These are phyloP conservation scores for Cotoneaster glaucophyllus DNA, from an alignment of 306 rosid genomes.

Conservation along the genomic window DNA sequence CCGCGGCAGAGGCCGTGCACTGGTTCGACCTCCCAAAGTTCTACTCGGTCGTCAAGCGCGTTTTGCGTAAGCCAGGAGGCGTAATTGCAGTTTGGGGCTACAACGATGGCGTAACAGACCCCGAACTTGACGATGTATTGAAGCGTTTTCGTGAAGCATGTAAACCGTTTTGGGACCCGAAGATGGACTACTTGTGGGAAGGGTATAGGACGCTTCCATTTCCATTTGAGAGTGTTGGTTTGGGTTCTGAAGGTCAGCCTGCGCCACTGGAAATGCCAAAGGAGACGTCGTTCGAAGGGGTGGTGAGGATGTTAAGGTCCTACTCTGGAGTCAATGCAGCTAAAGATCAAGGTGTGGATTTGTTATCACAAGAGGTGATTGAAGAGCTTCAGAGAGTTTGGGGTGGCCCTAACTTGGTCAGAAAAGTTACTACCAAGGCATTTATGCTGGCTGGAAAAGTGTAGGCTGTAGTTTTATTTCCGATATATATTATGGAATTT, in stretches of 20 bases:
- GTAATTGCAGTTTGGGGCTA: conserved; percentile 22
- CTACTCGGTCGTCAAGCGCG: conserved; percentile 7
- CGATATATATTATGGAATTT: too few species aligned
- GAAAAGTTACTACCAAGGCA: conserved; percentile 11
- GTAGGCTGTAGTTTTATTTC: background rate
- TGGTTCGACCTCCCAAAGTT: conserved; percentile 27
- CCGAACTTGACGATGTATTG: conserved; percentile 3
- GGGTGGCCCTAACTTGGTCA: conserved; percentile 15
- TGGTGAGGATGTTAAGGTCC: conserved; percentile 13
- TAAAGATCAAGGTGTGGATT: conserved; percentile 24
- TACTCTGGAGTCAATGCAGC: conserved; percentile 17
- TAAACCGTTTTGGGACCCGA: conserved; percentile 6
- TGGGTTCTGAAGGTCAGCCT: conserved; percentile 31
- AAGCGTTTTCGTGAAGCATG: background rate
- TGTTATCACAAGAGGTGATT: conserved; percentile 9
- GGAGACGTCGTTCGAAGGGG: conserved; percentile 1
- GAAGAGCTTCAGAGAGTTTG: conserved; percentile 19
- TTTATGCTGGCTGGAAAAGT: conserved; percentile 29
- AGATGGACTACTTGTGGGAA: background rate
- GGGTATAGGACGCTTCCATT: conserved; percentile 31
- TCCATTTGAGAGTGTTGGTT: conserved; percentile 30
- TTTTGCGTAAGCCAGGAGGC: conserved; percentile 20
- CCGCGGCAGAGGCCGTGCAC: conserved; percentile 16
- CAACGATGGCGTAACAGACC: conserved; percentile 4
- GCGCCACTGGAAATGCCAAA: conserved; percentile 19